Conservation (phyloP, 805 yeast genomes). For the Hanseniaspora nectarophila region DNA sequence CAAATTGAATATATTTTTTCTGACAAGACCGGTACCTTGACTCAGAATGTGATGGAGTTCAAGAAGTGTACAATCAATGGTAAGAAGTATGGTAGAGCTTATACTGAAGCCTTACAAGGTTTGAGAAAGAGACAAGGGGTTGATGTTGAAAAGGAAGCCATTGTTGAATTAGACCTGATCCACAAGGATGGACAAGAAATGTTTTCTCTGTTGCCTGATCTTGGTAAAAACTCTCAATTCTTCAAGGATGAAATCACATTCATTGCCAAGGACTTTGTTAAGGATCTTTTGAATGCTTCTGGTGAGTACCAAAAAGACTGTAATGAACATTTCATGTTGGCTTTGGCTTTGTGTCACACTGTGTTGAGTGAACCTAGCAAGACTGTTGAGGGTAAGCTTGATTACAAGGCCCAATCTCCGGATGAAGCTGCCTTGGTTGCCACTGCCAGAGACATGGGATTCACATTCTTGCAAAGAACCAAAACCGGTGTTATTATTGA, state of each 20-base stretch:
- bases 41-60: conserved; percentile 78
- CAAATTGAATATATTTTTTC: conserved; percentile 76
- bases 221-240: conserved; percentile 31
- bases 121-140: conserved; percentile 66
- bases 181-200: conserved; percentile 47
- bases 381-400: conserved; percentile 41
- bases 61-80: conserved; percentile 72
- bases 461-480: conserved; percentile 51
- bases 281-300: conserved; percentile 44
- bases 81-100: conserved; percentile 60
- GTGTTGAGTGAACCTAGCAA: conserved; percentile 60
- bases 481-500: conserved; percentile 56
- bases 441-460: conserved; percentile 70
- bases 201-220: conserved; percentile 35
- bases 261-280: conserved; percentile 51
- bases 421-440: conserved; percentile 80
- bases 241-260: conserved; percentile 57
- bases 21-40: conserved; percentile 75
- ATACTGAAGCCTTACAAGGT: conserved; percentile 74
- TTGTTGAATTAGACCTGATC: conserved; percentile 41
- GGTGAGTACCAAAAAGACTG: conserved; percentile 40
- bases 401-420: conserved; percentile 69
- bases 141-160: conserved; percentile 53
- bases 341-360: conserved; percentile 67
- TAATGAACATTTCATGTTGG: conserved; percentile 63